These are phyloP conservation scores for Venturia aucupariae DNA, from an alignment of 2,329 filamentous ascomycete species.

Conservation along the genomic window DNA sequence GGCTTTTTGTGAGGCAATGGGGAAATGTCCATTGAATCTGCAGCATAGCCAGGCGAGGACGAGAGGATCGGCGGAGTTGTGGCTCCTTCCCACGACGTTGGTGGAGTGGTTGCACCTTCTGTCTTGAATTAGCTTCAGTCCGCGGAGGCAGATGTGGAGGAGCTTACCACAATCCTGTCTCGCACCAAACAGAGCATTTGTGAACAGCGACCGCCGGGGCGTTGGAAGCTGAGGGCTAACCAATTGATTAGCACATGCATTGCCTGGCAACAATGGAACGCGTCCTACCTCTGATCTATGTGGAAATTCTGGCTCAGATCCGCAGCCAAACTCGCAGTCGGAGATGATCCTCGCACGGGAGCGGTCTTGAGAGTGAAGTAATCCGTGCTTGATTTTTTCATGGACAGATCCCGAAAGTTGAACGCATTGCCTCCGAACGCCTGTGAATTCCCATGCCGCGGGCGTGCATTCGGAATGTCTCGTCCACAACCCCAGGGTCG, in stretches of 20 bases:
- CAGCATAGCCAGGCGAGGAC: conserved; percentile 65
- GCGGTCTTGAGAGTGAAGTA: conserved; percentile 60
- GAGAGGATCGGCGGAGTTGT: conserved; percentile 78
- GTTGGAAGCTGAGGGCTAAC: conserved; percentile 72
- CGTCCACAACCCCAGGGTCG: conserved; percentile 52
- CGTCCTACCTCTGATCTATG: conserved; percentile 78
- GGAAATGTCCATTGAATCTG: conserved; percentile 87
- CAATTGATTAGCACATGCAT: conserved; percentile 20
- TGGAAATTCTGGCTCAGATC: conserved; percentile 96
- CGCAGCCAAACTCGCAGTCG: conserved; percentile 79
- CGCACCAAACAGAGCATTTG: conserved; percentile 55
- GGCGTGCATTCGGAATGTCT: conserved; percentile 45
- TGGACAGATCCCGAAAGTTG: conserved; percentile 67
- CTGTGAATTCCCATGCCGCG: conserved; percentile 43
- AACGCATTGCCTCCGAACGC: conserved; percentile 55
- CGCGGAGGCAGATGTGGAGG: neutral
- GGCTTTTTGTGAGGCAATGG: conserved; percentile 75
- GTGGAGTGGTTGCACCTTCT: conserved; percentile 37
- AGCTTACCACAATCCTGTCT: conserved; percentile 51
- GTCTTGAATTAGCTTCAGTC: conserved; percentile 12
- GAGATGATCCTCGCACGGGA: conserved; percentile 68
- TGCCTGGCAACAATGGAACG: conserved; percentile 15
- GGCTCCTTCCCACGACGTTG: conserved; percentile 47
- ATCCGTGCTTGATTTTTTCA: conserved; percentile 57
- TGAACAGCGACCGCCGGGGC: conserved; percentile 77